These are phyloP conservation scores for Boletales sp. DNA, from an alignment of 768 basidiomycete species.

Conservation along the genomic window DNA sequence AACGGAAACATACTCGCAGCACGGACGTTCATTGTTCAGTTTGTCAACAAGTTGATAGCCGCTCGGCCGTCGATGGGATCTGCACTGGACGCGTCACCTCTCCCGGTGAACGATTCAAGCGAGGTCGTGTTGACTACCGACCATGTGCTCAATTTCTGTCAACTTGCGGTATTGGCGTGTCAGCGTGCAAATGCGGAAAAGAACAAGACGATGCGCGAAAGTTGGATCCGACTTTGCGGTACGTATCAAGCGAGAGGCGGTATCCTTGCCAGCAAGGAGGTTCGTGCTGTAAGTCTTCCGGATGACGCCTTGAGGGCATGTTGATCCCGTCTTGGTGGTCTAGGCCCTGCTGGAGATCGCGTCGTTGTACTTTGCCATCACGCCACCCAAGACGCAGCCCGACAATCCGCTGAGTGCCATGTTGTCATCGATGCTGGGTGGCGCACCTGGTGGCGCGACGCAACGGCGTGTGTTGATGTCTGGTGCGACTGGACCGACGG, in stretches of 20 bases:
- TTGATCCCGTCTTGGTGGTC: background rate
- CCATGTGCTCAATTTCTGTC: conserved; percentile 79
- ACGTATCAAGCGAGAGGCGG: conserved; percentile 78
- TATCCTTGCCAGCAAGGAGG: conserved; percentile 54
- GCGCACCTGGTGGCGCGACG: conserved; percentile 38
- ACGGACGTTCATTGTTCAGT: conserved; percentile 85
- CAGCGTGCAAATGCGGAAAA: conserved; percentile 82
- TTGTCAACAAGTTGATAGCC: conserved; percentile 59
- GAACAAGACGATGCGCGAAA: conserved; percentile 71
- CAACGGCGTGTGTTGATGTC: conserved; percentile 28
- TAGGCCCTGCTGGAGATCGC: conserved; percentile 70
- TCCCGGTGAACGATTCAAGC: conserved; percentile 43
- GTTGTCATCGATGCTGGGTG: conserved; percentile 86
- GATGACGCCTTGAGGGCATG: background rate
- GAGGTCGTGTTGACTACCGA: conserved; percentile 78
- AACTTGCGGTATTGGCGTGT: conserved; percentile 84
- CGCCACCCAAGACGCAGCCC: conserved; percentile 65
- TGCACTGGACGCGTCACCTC: conserved; percentile 38
- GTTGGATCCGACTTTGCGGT: conserved; percentile 81
- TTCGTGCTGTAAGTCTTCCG: conserved; percentile 54
- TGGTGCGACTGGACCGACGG: conserved; percentile 21
- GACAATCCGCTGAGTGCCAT: conserved; percentile 86
- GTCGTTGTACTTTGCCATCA: conserved; percentile 81
- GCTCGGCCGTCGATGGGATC: conserved; percentile 41
- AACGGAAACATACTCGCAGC: conserved; percentile 93